Evolutionary conservation across 441 rosid species (phyloP).

Genomic region (Melastoma candidum): DNA sequence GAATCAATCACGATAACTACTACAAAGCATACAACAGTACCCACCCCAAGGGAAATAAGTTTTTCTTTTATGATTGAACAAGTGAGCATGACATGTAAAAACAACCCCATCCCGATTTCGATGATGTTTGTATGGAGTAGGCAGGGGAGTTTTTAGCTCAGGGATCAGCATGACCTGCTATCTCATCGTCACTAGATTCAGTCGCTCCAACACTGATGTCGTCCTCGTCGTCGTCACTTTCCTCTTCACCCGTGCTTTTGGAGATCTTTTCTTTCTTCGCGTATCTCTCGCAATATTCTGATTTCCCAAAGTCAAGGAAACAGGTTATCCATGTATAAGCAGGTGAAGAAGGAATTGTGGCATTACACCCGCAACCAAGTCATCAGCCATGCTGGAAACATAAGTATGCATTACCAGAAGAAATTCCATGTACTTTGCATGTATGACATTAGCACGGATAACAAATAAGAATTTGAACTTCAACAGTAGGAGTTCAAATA

Average conservation of each 20-base stretch:
- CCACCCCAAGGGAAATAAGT: too few relatives aligned
- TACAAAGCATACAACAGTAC: too few relatives aligned
- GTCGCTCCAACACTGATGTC: conserved; percentile 35
- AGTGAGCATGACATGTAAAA: too few relatives aligned
- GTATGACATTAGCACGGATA: too few relatives aligned
- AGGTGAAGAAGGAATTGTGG: neutral
- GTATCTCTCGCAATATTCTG: conserved; percentile 52
- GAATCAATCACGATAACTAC: too few relatives aligned
- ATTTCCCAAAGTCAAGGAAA: conserved; percentile 6
- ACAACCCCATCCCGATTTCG: too few relatives aligned
- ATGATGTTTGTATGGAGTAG: too few relatives aligned
- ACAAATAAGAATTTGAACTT: too few relatives aligned
- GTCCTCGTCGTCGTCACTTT: conserved; percentile 38
- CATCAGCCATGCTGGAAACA: neutral
- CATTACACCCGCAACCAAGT: conserved; percentile 1
- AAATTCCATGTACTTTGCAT: neutral
- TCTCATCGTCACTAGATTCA: conserved; percentile 43
- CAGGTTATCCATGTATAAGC: too few relatives aligned
- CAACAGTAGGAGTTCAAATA: neutral
- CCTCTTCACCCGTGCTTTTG: conserved; percentile 25
- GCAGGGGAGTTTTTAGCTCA: conserved; percentile 7
- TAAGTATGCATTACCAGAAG: neutral
- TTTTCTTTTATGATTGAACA: too few relatives aligned
- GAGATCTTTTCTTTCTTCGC: conserved; percentile 41
- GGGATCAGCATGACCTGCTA: conserved; percentile 51